A percentile compares a stretch with the other conserved stretches of the same genome.
phyloP scores from a whole-genome alignment of 140 eudicot species.

The Senecio squalidus region DNA sequence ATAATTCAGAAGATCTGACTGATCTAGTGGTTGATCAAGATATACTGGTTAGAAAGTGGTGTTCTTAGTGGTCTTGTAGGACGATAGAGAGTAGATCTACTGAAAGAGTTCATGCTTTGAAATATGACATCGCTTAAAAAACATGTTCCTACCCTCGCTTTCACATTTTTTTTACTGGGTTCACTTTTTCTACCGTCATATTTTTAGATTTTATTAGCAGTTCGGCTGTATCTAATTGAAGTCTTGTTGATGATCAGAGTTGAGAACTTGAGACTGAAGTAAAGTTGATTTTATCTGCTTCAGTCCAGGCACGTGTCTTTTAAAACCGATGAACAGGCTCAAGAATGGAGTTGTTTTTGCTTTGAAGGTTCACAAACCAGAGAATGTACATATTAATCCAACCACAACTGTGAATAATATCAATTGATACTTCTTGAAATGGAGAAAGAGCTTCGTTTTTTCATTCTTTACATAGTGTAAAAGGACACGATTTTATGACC shows the following conservation, averaged over 20 bases:
- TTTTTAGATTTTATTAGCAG: background rate
- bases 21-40: background rate
- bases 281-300: background rate
- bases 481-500: too few species aligned
- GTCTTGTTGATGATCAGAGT: background rate
- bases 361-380: background rate
- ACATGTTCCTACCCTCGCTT: background rate
- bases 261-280: background rate
- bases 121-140: too few species aligned
- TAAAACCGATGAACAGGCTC: background rate
- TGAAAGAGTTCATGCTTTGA: background rate
- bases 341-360: background rate
- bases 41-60: background rate
- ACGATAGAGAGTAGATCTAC: background rate
- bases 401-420: background rate
- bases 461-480: background rate
- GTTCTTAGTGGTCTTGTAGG: background rate
- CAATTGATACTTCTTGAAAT: background rate
- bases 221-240: background rate
- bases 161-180: background rate
- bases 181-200: background rate
- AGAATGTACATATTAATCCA: too few species aligned
- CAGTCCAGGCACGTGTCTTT: background rate
- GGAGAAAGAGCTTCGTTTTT: background rate
- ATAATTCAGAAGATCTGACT: background rate